Base-by-base conservation (phyloP, 495 filamentous ascomycete genomes). In the Aspergillus incahuasiensis region DNA sequence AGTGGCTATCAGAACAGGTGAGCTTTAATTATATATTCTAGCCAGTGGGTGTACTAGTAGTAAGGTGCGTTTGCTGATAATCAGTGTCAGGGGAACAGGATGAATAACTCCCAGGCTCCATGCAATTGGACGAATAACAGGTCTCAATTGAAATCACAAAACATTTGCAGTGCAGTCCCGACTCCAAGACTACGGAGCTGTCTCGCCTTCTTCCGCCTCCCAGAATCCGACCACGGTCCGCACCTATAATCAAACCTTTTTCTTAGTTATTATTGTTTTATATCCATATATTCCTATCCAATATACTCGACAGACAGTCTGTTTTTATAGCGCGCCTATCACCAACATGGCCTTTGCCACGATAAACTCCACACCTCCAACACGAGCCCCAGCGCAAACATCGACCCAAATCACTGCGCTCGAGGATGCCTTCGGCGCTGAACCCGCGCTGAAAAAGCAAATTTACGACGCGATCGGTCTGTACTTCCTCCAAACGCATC, bases 381-480 rank as follows among this genome's bases (percentile, higher is more conserved):
- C 55, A 20, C 42, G 38, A 24, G 11, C 19, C 45, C 28, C 54
- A 40, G 38, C 38, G 22, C 54, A n/a, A 16, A 44, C 46, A 25
- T 21, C 28, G 22, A 42, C 44, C 28, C 55, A 34, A 30, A 71
- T 70, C 39, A 56, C 66, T 43, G 62, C 61, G 34, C 76, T 78
- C 57, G 75, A 78, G 44, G 66, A 73, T 59, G 75, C 75, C 25
- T 76, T 78, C 50, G 75, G 72, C 58, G 68, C 70, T 25, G 74
- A 76, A 57, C 67, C 68, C 30, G 66, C 69, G 18, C 57, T 78
- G 13, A 75, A 72, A 56, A 74, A 74, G 64, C 65, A 74, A 63
- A 68, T 78, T 47, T 78, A 76, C 64, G 75, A 76, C 66, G 75
- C 75, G 61, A 78, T 78, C 67, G 67, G 75, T 78, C 55, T 63